Evolutionary conservation across 208 protist genomes (phyloP), one percentile per base, ranked within the genome.

Genomic region (Wallacemonas collosoma): DNA sequence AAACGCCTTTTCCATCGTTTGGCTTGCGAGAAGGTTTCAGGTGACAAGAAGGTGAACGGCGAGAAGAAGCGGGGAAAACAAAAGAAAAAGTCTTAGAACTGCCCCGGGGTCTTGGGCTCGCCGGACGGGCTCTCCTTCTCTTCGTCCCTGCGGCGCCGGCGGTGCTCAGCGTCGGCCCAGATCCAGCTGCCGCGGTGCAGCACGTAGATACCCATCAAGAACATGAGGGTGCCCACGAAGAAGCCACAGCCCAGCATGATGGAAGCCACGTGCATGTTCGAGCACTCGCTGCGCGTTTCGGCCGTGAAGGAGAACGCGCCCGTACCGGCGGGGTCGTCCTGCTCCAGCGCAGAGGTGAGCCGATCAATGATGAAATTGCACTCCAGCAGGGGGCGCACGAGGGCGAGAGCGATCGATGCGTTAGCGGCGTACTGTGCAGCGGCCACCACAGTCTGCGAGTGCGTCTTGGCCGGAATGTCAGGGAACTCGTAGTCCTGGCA

Each of bases 351-450:
- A 50, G 70, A 82, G 55, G 78, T 63, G 14, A 87, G 7, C 54
- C 83, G 82, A 75, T 93, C 91, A 17, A 93, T 76, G 47, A 95
- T 77, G 77, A 91, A 95, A 76, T 93, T 86, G 70, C 88, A 93
- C 55, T 88, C 76, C 54, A 95, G 57, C 57, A 95, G 57, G 3
- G 88, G 87, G 53, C 71, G 51, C 51, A 90, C 84, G 40, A 84
- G 83, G 12, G 85, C 81, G 7, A 95, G 78, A 35, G 87, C 91
- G 56, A 78, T 79, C 61, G 77, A 87, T 56, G 72, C 81, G 68
- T 93, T 95, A 4, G 67, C 55, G 45, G 85, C 76, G 62, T 71
- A 87, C 11, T 54, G 9, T 2, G 75, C 60, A 0, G 73, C 73
- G 6, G 74, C 15, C 51, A 91, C 12, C 17, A 93, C 79, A 12